phyloP scores from a whole-genome alignment of 805 yeast species.

The Teunomyces aglyptinius region DNA sequence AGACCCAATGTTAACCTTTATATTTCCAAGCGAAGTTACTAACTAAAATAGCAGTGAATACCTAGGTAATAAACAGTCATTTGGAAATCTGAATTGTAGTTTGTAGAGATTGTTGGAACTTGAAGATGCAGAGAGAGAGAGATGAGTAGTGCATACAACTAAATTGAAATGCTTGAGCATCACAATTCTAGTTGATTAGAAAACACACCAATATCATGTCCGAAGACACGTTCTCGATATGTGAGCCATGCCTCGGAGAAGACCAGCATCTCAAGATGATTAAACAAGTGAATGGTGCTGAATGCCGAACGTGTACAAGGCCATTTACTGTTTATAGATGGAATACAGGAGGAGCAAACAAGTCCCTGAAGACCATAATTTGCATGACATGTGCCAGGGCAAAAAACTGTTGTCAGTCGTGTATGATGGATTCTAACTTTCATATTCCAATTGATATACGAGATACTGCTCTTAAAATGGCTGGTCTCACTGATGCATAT shows the following conservation, averaged over 20 bases:
- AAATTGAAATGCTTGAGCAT: background rate
- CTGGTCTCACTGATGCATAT: slow-evolving; percentile 40
- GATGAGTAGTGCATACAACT: slow-evolving; percentile 3
- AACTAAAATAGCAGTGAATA: slow-evolving; percentile 5
- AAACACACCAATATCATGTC: background rate
- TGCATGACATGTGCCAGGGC: slow-evolving; percentile 79
- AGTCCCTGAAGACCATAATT: slow-evolving; percentile 60
- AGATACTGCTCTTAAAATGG: slow-evolving; percentile 76
- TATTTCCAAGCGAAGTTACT: slow-evolving; percentile 3
- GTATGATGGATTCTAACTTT: slow-evolving; percentile 78
- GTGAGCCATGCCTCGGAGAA: slow-evolving; percentile 71
- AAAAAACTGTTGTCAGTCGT: slow-evolving; percentile 82
- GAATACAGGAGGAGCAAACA: slow-evolving; percentile 49
- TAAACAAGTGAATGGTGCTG: slow-evolving; percentile 68
- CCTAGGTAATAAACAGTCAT: slow-evolving; percentile 3
- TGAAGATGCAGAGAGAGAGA: background rate
- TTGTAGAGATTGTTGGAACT: background rate
- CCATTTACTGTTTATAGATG: slow-evolving; percentile 82
- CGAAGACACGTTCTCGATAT: slow-evolving; percentile 50
- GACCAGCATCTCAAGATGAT: slow-evolving; percentile 68
- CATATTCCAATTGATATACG: slow-evolving; percentile 77
- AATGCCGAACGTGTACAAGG: slow-evolving; percentile 81
- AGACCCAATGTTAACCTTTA: slow-evolving; percentile 5
- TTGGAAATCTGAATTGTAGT: background rate
- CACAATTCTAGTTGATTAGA: background rate